Evolutionary conservation across 768 basidiomycete genomes (phyloP).

Genomic region (Megacollybia marginata): DNA sequence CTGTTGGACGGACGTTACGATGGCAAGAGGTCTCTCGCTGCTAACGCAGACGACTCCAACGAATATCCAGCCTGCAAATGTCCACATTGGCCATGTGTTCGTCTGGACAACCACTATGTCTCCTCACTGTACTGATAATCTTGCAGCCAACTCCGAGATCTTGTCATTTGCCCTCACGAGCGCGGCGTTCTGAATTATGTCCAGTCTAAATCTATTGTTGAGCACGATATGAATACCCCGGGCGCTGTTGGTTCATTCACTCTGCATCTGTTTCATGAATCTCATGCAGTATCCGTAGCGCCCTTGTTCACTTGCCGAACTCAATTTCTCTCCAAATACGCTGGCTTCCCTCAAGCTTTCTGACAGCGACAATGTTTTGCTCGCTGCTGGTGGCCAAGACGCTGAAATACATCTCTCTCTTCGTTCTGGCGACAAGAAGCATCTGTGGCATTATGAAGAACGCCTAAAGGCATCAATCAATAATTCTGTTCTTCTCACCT

Average conservation of each 20-base stretch:
- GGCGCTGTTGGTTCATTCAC: slow-evolving; percentile 31
- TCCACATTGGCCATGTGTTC: slow-evolving; percentile 60
- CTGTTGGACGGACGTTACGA: slow-evolving; percentile 14
- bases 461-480: slow-evolving; percentile 67
- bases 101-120: slow-evolving; percentile 11
- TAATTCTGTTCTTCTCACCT: slow-evolving; percentile 70
- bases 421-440: slow-evolving; percentile 20
- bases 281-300: slow-evolving; percentile 22
- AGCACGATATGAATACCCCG: slow-evolving; percentile 48
- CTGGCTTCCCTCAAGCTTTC: slow-evolving; percentile 49
- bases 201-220: slow-evolving; percentile 42
- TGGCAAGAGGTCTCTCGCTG: slow-evolving; percentile 41
- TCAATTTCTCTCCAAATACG: slow-evolving; percentile 57
- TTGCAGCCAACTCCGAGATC: slow-evolving; percentile 67
- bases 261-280: slow-evolving; percentile 6
- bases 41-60: slow-evolving; percentile 37
- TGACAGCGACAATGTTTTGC: slow-evolving; percentile 45
- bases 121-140: slow-evolving; percentile 7
- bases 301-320: slow-evolving; percentile 41
- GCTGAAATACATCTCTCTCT: slow-evolving; percentile 64
- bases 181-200: slow-evolving; percentile 61
- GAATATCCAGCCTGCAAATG: slow-evolving; percentile 30
- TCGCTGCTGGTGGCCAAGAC: slow-evolving; percentile 73
- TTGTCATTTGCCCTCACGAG: slow-evolving; percentile 66
- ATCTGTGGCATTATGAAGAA: slow-evolving; percentile 49